Conservation (phyloP, 2,329 filamentous ascomycete genomes). For the Eutypella sp. region DNA sequence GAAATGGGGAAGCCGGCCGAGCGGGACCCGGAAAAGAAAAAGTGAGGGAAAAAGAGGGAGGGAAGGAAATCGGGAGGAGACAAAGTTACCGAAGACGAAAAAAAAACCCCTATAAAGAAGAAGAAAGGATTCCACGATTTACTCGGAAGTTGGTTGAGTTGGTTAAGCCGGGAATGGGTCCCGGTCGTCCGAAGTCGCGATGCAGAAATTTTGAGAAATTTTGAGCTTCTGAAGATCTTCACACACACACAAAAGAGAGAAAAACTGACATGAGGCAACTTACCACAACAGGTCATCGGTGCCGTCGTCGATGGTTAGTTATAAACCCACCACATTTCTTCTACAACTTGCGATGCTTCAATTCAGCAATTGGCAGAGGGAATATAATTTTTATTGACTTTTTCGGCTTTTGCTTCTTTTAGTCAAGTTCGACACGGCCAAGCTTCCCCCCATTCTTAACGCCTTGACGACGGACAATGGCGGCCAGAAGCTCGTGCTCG, state of each 20-base stretch:
- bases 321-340: no score
- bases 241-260: no score
- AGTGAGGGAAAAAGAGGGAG: no score
- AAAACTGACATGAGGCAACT: slow-evolving; percentile 18
- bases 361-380: slow-evolving; percentile 2
- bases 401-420: no score
- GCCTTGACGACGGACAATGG: slow-evolving; percentile 88
- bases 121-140: slow-evolving; percentile 3
- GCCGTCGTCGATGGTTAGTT: slow-evolving; percentile 94
- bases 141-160: no score
- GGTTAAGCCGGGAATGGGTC: not conserved
- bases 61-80: no score
- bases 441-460: slow-evolving; percentile 96
- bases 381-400: slow-evolving; percentile 15
- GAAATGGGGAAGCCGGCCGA: not conserved
- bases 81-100: no score
- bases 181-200: not conserved
- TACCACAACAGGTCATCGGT: slow-evolving; percentile 80
- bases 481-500: slow-evolving; percentile 89
- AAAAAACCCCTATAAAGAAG: no score
- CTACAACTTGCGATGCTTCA: slow-evolving; percentile 11
- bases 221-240: no score
- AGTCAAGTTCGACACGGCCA: slow-evolving; percentile 96
- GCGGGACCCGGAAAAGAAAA: no score
- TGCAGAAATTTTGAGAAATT: no score